phyloP scores from a whole-genome alignment of 2,329 filamentous ascomycete genomes.

The Penicillium verrucosum region DNA sequence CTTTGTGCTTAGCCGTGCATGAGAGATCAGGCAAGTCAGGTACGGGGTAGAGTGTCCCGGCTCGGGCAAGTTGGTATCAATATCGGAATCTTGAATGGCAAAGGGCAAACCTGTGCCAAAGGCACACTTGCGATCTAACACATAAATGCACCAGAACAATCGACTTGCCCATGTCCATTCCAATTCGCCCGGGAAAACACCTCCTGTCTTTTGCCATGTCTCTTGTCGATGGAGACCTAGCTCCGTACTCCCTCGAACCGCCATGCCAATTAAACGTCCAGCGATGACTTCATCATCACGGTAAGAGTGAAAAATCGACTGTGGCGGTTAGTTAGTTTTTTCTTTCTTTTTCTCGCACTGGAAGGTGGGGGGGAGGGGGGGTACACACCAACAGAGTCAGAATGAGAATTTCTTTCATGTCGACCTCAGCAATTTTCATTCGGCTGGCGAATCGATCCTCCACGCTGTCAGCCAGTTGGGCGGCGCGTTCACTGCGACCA shows the following conservation, averaged over 20 bases:
- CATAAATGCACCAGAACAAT: slow-evolving; percentile 53
- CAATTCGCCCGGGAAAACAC: slow-evolving; percentile 37
- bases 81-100: slow-evolving; percentile 49
- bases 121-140: slow-evolving; percentile 52
- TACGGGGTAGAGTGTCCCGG: slow-evolving; percentile 42
- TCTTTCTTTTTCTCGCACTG: too few relatives aligned
- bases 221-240: slow-evolving; percentile 50
- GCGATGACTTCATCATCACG: slow-evolving; percentile 51
- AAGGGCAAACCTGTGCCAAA: slow-evolving; percentile 53
- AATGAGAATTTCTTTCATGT: slow-evolving; percentile 39
- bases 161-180: slow-evolving; percentile 36
- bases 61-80: slow-evolving; percentile 49
- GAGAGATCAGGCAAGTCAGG: slow-evolving; percentile 49
- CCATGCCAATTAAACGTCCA: slow-evolving; percentile 50
- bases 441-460: slow-evolving; percentile 35
- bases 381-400: slow-evolving; percentile 29
- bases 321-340: neutral
- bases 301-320: slow-evolving; percentile 42
- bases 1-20: slow-evolving; percentile 47
- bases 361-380: too few relatives aligned
- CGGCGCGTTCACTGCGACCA: slow-evolving; percentile 63
- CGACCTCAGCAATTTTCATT: slow-evolving; percentile 36
- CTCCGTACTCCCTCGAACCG: slow-evolving; percentile 47
- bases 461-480: slow-evolving; percentile 33
- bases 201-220: slow-evolving; percentile 38